A percentile compares a stretch with the other conserved stretches of the same genome.
Conservation (phyloP, 1,284 basidiomycete genomes). For the Puccinia hordei region DNA sequence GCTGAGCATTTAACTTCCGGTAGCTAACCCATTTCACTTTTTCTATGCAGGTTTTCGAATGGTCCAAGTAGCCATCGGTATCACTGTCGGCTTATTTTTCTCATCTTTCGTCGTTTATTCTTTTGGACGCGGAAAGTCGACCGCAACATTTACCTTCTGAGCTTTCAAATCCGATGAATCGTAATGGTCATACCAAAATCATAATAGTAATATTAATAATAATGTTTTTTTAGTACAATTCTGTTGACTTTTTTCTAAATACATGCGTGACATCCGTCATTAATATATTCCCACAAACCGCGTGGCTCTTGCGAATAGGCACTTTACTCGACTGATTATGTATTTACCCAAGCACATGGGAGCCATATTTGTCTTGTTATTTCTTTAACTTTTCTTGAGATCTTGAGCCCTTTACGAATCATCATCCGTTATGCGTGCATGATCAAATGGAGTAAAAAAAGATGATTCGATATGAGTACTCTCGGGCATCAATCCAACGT, state of each 20-base stretch:
- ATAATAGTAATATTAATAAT: neutral
- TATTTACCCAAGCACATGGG: too few relatives aligned
- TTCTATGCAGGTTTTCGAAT: conserved; percentile 62
- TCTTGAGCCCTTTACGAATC: neutral
- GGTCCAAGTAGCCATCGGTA: conserved; percentile 85
- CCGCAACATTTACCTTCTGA: conserved; percentile 79
- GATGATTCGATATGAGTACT: too few relatives aligned
- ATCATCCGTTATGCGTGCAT: too few relatives aligned
- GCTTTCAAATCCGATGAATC: neutral
- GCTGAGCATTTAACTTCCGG: neutral
- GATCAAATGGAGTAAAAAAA: too few relatives aligned
- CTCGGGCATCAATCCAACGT: too few relatives aligned
- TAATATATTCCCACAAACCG: neutral
- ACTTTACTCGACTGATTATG: neutral
- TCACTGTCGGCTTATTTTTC: conserved; percentile 86
- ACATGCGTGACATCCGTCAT: too few relatives aligned
- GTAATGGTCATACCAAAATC: neutral
- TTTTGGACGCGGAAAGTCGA: conserved; percentile 77
- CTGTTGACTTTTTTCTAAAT: conserved; percentile 5
- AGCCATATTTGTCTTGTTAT: neutral
- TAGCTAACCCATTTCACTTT: neutral
- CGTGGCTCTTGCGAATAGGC: neutral
- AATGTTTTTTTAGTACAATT: neutral
- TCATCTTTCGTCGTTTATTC: conserved; percentile 81
- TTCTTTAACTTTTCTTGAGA: neutral